Base-by-base conservation (phyloP, 768 basidiomycete genomes). In the Hydnum rufescens region DNA sequence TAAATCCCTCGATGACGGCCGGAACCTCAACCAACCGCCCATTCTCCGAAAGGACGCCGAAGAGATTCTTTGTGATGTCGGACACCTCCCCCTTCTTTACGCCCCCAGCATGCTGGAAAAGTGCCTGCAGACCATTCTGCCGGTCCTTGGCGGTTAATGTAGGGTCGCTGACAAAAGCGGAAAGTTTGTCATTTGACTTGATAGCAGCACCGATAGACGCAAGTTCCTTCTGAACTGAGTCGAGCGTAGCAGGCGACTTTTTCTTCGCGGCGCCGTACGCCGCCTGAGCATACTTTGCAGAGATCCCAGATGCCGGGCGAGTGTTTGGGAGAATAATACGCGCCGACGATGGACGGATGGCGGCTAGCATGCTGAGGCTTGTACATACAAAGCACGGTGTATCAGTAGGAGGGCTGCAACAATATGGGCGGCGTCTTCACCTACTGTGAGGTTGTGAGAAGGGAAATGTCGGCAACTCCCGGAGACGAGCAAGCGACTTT, bases 41-140 rank as follows among this genome's bases (percentile, higher is more conserved):
- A 66, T 99, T 99, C 67, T 93, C 85, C 55, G 85, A 82, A 55
- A 99, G 75, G 59, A 97, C 79, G 32, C 66, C 65, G 64, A 99
- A 78, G 59, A 99, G 74, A 70, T 96, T 93, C 74, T 82, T 84
- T 61, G 90, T 89, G 65, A 89, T 74, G 54, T 87, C 83, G 30
- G 46, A 32, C 49, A 82, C 66, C n/a, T 75, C 65, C 53, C 79
- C 80, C 71, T 83, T 86, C 74, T 76, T 84, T 42, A 69, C 61
- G 22, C 69, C 72, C 66, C 82, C 82, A 31, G 80, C 71, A 53
- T 76, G 77, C 55, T 76, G 66, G 63, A 78, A 79, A 62, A 97
- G 67, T 47, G 70, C 64, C 32, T 73, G 62, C 55, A 99, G 76
- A 54, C 81, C 82, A 1, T 73, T 65, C 18, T 68, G 61, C 60